Evolutionary conservation across 2,329 filamentous ascomycete genomes (phyloP).

Genomic region (Dothideomycetes sp.): DNA sequence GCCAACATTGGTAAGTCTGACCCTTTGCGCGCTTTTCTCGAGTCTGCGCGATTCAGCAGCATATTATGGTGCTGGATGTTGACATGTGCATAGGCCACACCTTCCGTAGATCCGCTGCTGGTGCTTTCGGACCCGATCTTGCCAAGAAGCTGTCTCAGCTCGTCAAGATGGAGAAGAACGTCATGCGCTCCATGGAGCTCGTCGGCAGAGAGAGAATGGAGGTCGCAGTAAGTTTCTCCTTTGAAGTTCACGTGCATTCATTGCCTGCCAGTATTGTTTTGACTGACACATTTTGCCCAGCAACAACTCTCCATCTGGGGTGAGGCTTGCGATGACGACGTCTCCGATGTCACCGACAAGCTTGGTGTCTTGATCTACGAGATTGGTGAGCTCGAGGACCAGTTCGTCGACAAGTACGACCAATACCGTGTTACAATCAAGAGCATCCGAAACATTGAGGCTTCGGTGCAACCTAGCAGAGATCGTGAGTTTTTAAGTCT

Average conservation of each 20-base stretch:
- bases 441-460: constrained; percentile 98
- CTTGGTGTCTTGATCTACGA: constrained; percentile 95
- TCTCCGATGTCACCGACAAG: constrained; percentile 98
- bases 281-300: constrained; percentile 40
- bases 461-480: constrained; percentile 93
- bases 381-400: constrained; percentile 95
- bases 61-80: too few species aligned
- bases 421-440: constrained; percentile 99
- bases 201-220: constrained; percentile 97
- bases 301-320: constrained; percentile 99
- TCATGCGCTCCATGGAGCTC: constrained; percentile 95
- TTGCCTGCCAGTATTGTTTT: not conserved
- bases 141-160: constrained; percentile 96
- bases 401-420: constrained; percentile 97
- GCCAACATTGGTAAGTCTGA: constrained; percentile 60
- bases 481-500: constrained; percentile 58
- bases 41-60: not conserved
- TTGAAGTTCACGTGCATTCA: constrained; percentile 2
- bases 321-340: constrained; percentile 89
- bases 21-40: not conserved
- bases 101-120: constrained; percentile 64
- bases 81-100: constrained; percentile 48
- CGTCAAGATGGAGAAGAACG: constrained; percentile 99
- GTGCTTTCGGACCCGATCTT: constrained; percentile 75
- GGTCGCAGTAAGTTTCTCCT: constrained; percentile 65